These are phyloP conservation scores for Clohesyomyces aquaticus DNA, from an alignment of 495 filamentous ascomycete genomes.

Conservation along the genomic window DNA sequence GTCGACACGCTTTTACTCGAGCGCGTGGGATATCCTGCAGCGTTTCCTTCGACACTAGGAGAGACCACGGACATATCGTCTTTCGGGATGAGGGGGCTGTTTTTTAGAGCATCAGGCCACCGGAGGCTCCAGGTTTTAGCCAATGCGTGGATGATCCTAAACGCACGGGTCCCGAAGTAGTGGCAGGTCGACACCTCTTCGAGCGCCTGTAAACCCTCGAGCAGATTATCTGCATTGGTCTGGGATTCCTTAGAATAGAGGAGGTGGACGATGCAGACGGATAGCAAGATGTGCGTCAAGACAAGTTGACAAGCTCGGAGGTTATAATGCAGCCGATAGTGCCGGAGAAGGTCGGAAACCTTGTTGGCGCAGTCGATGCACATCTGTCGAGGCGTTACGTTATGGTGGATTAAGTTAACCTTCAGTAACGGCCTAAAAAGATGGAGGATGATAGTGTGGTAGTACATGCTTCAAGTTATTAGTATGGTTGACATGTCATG, in stretches of 20 bases:
- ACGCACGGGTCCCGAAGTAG: slow-evolving; percentile 60
- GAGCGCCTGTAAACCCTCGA: slow-evolving; percentile 52
- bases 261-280: slow-evolving; percentile 62
- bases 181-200: slow-evolving; percentile 63
- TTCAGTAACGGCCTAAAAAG: slow-evolving; percentile 70
- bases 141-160: slow-evolving; percentile 61
- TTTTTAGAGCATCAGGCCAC: slow-evolving; percentile 37
- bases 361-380: slow-evolving; percentile 65
- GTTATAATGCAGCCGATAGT: slow-evolving; percentile 63
- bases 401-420: slow-evolving; percentile 59
- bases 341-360: slow-evolving; percentile 59
- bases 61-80: slow-evolving; percentile 5
- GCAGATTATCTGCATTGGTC: slow-evolving; percentile 29
- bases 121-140: slow-evolving; percentile 61
- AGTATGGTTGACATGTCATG: not conserved
- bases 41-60: slow-evolving; percentile 8
- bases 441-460: slow-evolving; percentile 64
- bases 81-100: slow-evolving; percentile 14
- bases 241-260: slow-evolving; percentile 40
- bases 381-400: slow-evolving; percentile 64
- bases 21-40: not conserved
- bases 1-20: not conserved
- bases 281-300: slow-evolving; percentile 63
- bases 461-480: slow-evolving; percentile 60
- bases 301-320: slow-evolving; percentile 61